Percentiles rank a stretch among this genome's conserved stretches.
Conservation (phyloP, 371 early-diverging fungal species). For the Mortierella sp. region DNA sequence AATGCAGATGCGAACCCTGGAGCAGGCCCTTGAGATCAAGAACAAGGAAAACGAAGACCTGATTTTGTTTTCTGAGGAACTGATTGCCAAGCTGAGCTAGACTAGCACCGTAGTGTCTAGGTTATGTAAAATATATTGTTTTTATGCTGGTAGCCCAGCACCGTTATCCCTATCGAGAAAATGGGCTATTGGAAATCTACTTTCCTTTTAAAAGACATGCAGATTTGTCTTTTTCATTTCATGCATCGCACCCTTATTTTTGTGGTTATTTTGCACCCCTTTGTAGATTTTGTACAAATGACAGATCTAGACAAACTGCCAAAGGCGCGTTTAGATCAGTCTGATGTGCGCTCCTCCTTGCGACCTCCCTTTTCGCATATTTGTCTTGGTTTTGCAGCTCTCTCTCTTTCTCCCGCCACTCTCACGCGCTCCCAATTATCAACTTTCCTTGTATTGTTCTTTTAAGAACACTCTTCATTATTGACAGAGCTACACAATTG, state of each 20-base stretch:
- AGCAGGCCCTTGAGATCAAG: constrained; percentile 47
- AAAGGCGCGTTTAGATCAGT: too few species aligned
- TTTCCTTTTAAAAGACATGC: too few species aligned
- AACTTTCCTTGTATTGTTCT: not conserved
- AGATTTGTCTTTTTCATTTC: too few species aligned
- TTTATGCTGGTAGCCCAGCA: too few species aligned
- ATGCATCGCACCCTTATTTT: too few species aligned
- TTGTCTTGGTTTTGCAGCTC: too few species aligned
- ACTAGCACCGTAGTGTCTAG: not conserved
- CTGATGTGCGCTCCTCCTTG: too few species aligned
- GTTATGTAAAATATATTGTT: not conserved
- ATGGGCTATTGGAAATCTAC: too few species aligned
- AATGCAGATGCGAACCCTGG: constrained; percentile 50
- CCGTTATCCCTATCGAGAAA: too few species aligned
- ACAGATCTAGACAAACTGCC: not conserved
- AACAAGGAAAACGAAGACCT: constrained; percentile 48
- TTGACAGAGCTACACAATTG: not conserved
- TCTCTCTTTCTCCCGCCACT: too few species aligned
- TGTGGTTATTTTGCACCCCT: not conserved
- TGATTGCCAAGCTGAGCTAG: constrained; percentile 50
- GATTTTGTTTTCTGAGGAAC: constrained; percentile 49
- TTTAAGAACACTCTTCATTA: not conserved
- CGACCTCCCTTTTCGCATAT: too few species aligned
- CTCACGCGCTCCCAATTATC: not conserved
- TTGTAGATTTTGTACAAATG: not conserved